Conservation (phyloP, 345 rosid genomes). For the Rhodomyrtus tomentosa region DNA sequence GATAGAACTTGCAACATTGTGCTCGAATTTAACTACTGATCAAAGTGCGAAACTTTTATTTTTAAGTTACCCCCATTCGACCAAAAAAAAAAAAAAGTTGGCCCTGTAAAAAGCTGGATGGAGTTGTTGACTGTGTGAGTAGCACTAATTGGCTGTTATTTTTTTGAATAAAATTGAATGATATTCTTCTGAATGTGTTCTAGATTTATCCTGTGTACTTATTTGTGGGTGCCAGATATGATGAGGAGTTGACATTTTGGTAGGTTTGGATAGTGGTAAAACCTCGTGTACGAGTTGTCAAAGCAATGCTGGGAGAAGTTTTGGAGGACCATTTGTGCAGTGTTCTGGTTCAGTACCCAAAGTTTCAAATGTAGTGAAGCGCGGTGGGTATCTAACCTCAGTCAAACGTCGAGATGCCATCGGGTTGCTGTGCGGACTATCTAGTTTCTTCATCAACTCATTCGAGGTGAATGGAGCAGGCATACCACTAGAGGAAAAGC, state of each 20-base stretch:
- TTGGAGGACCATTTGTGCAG: not conserved
- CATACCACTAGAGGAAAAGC: constrained; percentile 81
- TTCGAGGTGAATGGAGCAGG: constrained; percentile 50
- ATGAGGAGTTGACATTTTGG: not conserved
- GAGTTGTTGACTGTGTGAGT: not conserved
- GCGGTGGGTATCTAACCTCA: not conserved
- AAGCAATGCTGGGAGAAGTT: not conserved
- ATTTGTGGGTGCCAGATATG: not conserved
- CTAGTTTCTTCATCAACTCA: constrained; percentile 22
- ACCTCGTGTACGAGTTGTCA: not conserved
- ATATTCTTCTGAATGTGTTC: not conserved
- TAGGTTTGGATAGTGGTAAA: not conserved
- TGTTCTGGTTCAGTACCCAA: constrained; percentile 12
- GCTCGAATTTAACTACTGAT: not conserved
- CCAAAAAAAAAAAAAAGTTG: not conserved
- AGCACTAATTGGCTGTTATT: not conserved
- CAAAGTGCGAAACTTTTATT: not conserved
- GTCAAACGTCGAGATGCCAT: constrained; percentile 48
- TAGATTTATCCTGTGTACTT: not conserved
- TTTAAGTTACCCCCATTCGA: not conserved
- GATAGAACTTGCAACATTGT: not conserved
- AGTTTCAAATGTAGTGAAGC: not conserved
- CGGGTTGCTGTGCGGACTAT: constrained; percentile 41
- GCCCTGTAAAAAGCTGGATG: not conserved
- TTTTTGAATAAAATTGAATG: not conserved